These are phyloP conservation scores for Flueggea neowawraea DNA, from an alignment of 441 rosid genomes.

Conservation along the genomic window DNA sequence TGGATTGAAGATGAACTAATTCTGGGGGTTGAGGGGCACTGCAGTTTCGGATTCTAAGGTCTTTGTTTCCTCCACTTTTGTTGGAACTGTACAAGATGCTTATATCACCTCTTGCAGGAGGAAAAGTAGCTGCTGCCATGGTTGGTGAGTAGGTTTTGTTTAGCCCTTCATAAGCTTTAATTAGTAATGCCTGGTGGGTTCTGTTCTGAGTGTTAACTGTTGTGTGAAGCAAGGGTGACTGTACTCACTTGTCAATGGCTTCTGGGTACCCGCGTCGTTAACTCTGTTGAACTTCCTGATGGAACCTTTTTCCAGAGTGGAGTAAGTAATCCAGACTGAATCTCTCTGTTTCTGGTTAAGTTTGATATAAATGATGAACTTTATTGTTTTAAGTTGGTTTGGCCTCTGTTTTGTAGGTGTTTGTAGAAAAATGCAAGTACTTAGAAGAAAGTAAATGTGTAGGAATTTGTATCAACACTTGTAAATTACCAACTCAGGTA, in stretches of 20 bases:
- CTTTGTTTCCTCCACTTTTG: constrained; percentile 77
- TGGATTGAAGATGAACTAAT: too few species aligned
- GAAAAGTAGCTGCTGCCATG: constrained; percentile 74
- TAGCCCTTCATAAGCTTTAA: background rate
- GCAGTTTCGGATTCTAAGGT: constrained; percentile 66
- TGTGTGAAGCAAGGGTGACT: constrained; percentile 70
- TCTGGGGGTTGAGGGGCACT: background rate
- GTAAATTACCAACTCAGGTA: constrained; percentile 93
- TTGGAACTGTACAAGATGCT: constrained; percentile 63
- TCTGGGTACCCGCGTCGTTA: constrained; percentile 68
- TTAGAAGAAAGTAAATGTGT: constrained; percentile 92
- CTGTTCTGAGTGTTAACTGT: background rate
- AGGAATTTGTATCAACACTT: constrained; percentile 79
- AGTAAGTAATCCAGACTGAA: constrained; percentile 27
- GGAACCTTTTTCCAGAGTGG: constrained; percentile 71
- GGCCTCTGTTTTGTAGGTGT: constrained; percentile 42
- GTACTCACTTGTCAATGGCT: constrained; percentile 90
- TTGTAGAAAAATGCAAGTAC: constrained; percentile 85
- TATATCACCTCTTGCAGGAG: constrained; percentile 64
- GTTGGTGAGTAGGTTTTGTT: constrained; percentile 58
- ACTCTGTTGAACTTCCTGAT: constrained; percentile 63
- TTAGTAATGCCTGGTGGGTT: background rate
- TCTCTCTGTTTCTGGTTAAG: too few species aligned
- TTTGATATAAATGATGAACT: too few species aligned
- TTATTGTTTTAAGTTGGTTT: too few species aligned